Percentiles rank a stretch among this genome's conserved stretches.
Conservation (phyloP, 2,329 filamentous ascomycete species). For the Eutypa lata region DNA sequence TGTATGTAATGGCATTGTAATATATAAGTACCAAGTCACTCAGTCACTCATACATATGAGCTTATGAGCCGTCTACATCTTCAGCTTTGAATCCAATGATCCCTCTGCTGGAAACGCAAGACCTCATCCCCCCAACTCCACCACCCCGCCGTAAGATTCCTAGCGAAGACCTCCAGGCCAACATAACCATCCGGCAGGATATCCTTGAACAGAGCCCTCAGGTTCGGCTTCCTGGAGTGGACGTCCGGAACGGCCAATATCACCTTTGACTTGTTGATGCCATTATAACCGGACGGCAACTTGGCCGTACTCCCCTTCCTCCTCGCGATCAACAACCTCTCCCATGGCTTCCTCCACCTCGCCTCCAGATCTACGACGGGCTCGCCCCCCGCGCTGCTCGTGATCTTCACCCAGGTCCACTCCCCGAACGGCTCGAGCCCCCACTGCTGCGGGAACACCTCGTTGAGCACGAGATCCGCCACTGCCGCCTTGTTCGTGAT, state of each 20-base stretch:
- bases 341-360: conserved; percentile 72
- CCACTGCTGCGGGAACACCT: conserved; percentile 64
- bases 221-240: conserved; percentile 75
- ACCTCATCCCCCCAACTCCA: conserved; percentile 76
- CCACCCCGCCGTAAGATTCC: conserved; percentile 72
- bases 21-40: background rate
- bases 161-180: conserved; percentile 74
- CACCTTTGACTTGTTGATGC: conserved; percentile 47
- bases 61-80: too few species aligned
- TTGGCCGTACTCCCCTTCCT: conserved; percentile 35
- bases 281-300: too few species aligned
- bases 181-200: conserved; percentile 49
- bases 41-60: conserved; percentile 2
- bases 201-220: conserved; percentile 58
- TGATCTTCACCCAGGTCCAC: conserved; percentile 79
- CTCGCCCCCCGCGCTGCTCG: conserved; percentile 53
- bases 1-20: too few species aligned
- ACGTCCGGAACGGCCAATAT: conserved; percentile 70
- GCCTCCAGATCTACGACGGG: conserved; percentile 60
- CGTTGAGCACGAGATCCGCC: conserved; percentile 48
- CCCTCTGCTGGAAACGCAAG: conserved; percentile 62
- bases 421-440: conserved; percentile 63
- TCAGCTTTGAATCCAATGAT: conserved; percentile 41
- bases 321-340: conserved; percentile 64
- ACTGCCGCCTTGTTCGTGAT: conserved; percentile 69